Evolutionary conservation across 2,329 filamentous ascomycete genomes (phyloP).

Genomic region (Zelopaecilomyces penicillatus): DNA sequence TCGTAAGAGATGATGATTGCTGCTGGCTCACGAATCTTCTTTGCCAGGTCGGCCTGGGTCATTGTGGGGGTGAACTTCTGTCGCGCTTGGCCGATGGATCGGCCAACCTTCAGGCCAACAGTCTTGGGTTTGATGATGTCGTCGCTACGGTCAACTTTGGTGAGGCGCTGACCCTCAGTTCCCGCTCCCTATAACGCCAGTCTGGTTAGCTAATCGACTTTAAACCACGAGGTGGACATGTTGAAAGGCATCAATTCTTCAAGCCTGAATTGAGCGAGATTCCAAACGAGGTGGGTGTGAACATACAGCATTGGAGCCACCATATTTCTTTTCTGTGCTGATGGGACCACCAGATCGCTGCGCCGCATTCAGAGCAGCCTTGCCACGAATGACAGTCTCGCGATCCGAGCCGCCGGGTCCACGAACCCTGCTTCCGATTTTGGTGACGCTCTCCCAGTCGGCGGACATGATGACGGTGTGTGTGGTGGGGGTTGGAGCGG

Average conservation of each 20-base stretch:
- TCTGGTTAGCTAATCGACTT: too few relatives aligned
- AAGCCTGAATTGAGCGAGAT: too few relatives aligned
- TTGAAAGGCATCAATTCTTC: too few relatives aligned
- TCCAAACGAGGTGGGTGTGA: neutral
- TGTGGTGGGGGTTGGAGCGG: slow-evolving; percentile 13
- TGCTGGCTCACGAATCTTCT: slow-evolving; percentile 80
- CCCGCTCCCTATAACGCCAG: slow-evolving; percentile 15
- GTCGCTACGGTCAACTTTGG: slow-evolving; percentile 94
- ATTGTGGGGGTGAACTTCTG: slow-evolving; percentile 83
- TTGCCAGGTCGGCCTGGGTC: slow-evolving; percentile 84
- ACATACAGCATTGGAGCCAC: slow-evolving; percentile 58
- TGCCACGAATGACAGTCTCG: slow-evolving; percentile 85
- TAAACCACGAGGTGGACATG: too few relatives aligned
- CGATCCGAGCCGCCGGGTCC: slow-evolving; percentile 57
- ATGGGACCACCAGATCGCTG: slow-evolving; percentile 69
- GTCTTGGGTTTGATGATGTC: slow-evolving; percentile 98
- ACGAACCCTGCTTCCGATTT: slow-evolving; percentile 83
- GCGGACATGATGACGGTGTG: slow-evolving; percentile 46
- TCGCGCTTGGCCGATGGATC: slow-evolving; percentile 73
- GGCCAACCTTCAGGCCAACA: slow-evolving; percentile 69
- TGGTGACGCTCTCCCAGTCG: slow-evolving; percentile 80
- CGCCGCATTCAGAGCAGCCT: slow-evolving; percentile 77
- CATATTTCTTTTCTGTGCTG: slow-evolving; percentile 85
- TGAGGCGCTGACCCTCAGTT: slow-evolving; percentile 83
- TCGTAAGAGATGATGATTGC: slow-evolving; percentile 78